Evolutionary conservation across 495 filamentous ascomycete genomes (phyloP).

Genomic region (Usnea hakonensis): DNA sequence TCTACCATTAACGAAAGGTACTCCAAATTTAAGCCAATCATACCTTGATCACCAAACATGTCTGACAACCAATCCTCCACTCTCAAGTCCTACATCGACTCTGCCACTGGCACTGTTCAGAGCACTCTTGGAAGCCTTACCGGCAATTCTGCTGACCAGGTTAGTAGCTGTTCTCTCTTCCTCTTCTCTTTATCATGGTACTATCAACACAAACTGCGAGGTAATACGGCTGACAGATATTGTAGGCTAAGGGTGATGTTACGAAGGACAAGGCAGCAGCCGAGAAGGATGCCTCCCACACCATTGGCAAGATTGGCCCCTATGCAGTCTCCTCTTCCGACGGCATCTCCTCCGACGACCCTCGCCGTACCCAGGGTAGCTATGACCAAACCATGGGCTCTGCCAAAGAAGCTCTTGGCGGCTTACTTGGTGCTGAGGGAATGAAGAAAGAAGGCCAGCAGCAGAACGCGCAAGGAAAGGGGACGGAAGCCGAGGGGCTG

Average conservation of each 20-base stretch:
- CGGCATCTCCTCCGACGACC: conserved; percentile 62
- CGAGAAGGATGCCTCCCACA: conserved; percentile 64
- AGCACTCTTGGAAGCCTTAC: conserved; percentile 62
- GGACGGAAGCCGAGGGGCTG: conserved; percentile 77
- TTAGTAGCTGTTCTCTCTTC: conserved; percentile 26
- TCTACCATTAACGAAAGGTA: neutral
- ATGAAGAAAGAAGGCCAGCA: conserved; percentile 64
- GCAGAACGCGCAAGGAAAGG: conserved; percentile 76
- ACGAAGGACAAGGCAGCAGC: conserved; percentile 53
- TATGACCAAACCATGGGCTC: conserved; percentile 86
- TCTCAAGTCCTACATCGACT: conserved; percentile 72
- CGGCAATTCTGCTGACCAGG: conserved; percentile 64
- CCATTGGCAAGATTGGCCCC: conserved; percentile 62
- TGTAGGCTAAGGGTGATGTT: conserved; percentile 42
- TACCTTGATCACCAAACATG: conserved; percentile 35
- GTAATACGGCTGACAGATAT: neutral
- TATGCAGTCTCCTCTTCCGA: conserved; percentile 61
- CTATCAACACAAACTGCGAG: conserved; percentile 3
- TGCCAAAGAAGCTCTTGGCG: conserved; percentile 75
- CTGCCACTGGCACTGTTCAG: conserved; percentile 65
- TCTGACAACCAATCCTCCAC: conserved; percentile 64
- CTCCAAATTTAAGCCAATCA: neutral
- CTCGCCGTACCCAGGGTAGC: conserved; percentile 59
- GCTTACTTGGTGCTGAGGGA: conserved; percentile 62
- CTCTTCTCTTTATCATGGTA: neutral